Base-by-base conservation (phyloP, 306 rosid species). In the Trifolium pratense region DNA sequence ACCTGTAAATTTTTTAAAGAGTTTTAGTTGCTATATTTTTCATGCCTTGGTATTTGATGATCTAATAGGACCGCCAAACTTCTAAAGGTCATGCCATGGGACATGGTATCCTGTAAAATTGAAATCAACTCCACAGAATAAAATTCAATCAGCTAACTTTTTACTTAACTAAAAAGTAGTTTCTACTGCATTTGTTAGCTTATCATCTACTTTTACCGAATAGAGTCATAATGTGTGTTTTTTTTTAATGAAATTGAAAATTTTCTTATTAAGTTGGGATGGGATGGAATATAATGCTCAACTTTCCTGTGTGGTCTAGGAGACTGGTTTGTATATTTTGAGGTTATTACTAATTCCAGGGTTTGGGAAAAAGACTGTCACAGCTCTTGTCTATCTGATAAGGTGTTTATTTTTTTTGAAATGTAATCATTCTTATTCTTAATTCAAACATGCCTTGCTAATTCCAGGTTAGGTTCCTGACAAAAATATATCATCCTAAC, bases 401-500 rank as follows among this genome's bases (percentile, higher is more conserved):
- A 57, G 53, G 37, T 36, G n/a, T 69, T 42, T 75, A 9, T 56
- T 7, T 6, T 34, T 34, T 34, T n/a, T 67, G 25, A 36, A 7
- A 36, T 7, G 49, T 23, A 23, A 25, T 13, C 40, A 37, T 83
- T 73, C 23, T 49, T 55, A 57, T 83, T 73, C 34, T 51, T 79
- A 39, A 37, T 31, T 49, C 21, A 42, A 36, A 5, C 26, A 21
- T 64, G 49, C 25, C 40, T 79, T 78, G 61, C 64, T 70, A 48
- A 59, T 34, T 51, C 40, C 94, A 93, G 98, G 98, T 93, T 74
- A 88, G 98, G 77, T 93, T 93, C 85, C 88, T 93, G 60, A 91
- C 98, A 56, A 93, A 93, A 84, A 93, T 93, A 71, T 93, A 93
- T 75, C 98, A 93, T 79, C 98, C 98, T 9, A 93, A 93, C 91